A percentile compares a stretch with the other conserved stretches of the same genome.
Evolutionary conservation across 225 moss, liverwort and hornwort genomes (phyloP).

Genomic region (Polytrichum commune): DNA sequence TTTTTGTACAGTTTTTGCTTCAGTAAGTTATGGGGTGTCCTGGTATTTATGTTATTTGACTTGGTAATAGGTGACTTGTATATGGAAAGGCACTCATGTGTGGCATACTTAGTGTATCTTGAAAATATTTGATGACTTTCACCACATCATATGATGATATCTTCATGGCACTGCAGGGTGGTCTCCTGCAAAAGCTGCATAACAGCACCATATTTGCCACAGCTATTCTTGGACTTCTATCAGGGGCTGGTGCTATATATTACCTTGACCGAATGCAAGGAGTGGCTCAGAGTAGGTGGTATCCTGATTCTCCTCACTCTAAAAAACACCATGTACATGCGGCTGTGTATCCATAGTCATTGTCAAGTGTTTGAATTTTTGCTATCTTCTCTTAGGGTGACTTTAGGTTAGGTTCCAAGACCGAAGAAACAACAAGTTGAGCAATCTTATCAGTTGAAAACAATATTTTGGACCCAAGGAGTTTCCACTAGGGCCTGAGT

Average conservation of each 20-base stretch:
- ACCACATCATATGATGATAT: no score
- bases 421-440: neutral
- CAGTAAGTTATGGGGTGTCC: no score
- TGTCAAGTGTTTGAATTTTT: neutral
- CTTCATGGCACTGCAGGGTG: conserved; percentile 29
- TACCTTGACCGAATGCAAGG: conserved; percentile 23
- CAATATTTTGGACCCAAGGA: no score
- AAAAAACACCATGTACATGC: neutral
- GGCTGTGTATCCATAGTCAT: neutral
- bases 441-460: no score
- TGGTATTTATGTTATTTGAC: no score
- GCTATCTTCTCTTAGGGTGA: neutral
- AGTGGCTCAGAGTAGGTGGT: conserved; percentile 34
- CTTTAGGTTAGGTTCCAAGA: neutral
- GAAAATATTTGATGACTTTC: no score
- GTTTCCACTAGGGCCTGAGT: no score
- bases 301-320: neutral
- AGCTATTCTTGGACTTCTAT: conserved; percentile 44
- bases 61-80: no score
- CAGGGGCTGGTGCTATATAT: conserved; percentile 48
- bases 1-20: neutral
- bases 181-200: conserved; percentile 33
- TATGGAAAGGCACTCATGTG: no score
- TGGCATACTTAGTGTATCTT: no score
- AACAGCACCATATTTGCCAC: conserved; percentile 57